Percentiles rank a stretch among this genome's conserved stretches.
Evolutionary conservation across 164 flowering plant genomes (phyloP).

Genomic region (Stephania yunnanensis): DNA sequence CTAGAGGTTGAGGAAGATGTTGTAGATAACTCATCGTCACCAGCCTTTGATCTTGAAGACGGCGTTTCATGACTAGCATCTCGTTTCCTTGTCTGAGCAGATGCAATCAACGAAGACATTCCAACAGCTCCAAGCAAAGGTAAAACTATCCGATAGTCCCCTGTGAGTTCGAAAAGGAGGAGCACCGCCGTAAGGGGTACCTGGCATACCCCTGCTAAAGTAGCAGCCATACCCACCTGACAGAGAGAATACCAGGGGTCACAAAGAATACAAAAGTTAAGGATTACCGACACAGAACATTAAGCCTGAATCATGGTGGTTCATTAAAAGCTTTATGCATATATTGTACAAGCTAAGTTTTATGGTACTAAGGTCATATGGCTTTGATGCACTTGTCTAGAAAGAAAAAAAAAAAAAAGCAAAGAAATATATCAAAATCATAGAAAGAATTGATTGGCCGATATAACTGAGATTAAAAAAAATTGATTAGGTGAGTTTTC

Average conservation of each 20-base stretch:
- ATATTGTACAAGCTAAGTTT: neutral
- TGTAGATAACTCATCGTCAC: conserved; percentile 16
- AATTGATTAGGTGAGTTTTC: neutral
- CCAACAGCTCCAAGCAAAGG: conserved; percentile 97
- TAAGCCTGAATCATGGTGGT: neutral
- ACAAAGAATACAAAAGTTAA: neutral
- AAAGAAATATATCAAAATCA: neutral
- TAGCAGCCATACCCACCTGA: conserved; percentile 99
- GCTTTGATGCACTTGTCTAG: neutral
- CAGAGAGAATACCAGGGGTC: neutral
- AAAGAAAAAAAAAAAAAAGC: neutral
- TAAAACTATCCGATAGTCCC: conserved; percentile 83
- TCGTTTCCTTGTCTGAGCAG: conserved; percentile 46
- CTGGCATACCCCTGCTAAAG: conserved; percentile 94
- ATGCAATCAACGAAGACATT: conserved; percentile 77
- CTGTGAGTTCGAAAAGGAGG: conserved; percentile 86
- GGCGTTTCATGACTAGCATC: conserved; percentile 19
- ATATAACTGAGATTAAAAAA: too few species aligned
- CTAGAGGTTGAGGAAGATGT: conserved; percentile 16
- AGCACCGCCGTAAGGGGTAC: conserved; percentile 91
- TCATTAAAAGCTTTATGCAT: neutral
- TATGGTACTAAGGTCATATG: neutral
- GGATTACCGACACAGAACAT: neutral
- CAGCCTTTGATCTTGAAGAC: conserved; percentile 14
- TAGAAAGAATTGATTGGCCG: too few species aligned